Percentiles rank a stretch among this genome's conserved stretches.
phyloP scores from a whole-genome alignment of 176 grass and related monocot species.

The Guadua angustifolia region DNA sequence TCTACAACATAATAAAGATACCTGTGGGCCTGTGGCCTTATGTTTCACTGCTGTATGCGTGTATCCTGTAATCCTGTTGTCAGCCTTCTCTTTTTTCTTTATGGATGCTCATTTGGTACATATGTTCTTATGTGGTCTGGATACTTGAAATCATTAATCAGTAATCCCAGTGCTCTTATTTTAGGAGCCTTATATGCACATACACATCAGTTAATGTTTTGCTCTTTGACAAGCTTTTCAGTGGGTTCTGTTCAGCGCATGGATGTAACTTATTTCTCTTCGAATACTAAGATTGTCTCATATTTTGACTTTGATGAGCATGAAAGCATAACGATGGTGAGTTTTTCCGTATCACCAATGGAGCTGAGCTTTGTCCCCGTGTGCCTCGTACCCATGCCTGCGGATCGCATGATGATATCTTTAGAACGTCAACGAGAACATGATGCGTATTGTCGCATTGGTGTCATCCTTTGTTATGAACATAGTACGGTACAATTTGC shows the following conservation, averaged over 20 bases:
- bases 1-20: conserved; percentile 42
- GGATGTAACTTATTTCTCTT: not conserved
- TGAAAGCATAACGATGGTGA: not conserved
- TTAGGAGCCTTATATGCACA: not conserved
- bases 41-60: conserved; percentile 9
- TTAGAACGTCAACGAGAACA: too few species aligned
- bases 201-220: not conserved
- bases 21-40: not conserved
- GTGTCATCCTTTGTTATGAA: too few species aligned
- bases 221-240: not conserved
- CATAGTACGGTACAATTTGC: too few species aligned
- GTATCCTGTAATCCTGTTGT: conserved; percentile 6
- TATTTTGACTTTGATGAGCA: not conserved
- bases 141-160: not conserved
- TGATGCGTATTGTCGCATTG: too few species aligned
- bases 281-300: not conserved
- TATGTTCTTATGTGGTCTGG: not conserved
- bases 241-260: not conserved
- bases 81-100: not conserved
- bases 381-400: not conserved
- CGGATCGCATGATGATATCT: too few species aligned
- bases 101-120: not conserved
- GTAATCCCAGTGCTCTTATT: not conserved
- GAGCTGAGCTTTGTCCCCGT: not conserved
- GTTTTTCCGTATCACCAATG: not conserved